Base-by-base conservation (phyloP, 2,329 filamentous ascomycete genomes). In the Hymenoscyphus scutula region DNA sequence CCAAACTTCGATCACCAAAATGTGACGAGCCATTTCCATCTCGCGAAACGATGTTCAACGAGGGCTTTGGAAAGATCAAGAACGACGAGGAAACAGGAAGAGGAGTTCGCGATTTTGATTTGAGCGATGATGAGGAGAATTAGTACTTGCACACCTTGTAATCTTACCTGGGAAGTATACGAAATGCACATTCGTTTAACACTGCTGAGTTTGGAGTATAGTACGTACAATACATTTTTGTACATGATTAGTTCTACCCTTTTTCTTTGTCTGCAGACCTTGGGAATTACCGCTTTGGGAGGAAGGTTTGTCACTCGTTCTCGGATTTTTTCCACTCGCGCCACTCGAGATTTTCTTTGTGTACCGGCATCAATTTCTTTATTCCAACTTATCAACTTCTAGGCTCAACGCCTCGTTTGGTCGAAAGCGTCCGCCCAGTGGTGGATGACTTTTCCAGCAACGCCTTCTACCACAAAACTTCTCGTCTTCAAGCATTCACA, bases 21-120 rank as follows among this genome's bases (percentile, higher is more conserved):
- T 88, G 85, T 69, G 75, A 85, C 62, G 81, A 86, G 72, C 86
- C 86, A 2, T 83, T 85, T 68, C 81, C 82, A 1, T 74, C 71
- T 7, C 64, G 72, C 60, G 72, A 68, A 19, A 54, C 65, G 10
- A 63, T 58, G 29, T 73, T 72, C 57, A 72, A 71, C 34, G 66
- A 70, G 56, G 71, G 68, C 1, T 71, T 75, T 70, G 70, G 69
- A 56, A 74, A 73, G 56, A 53, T 74, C 5, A 73, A 73, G 57
- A 66, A 66, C 62, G 73, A 74, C 41, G 73, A 74, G 57, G 73
- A 73, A 41, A 56, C 62, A 45, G 66, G 61, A 17, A 62, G 68
- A 56, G 53, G 62, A 25, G 61, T 56, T 8, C 65, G 66, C 53
- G 68, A 64, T 19, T 70, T 69, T 60, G 67, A 65, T 53, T 53